Evolutionary conservation across 2,329 filamentous ascomycete genomes (phyloP).

Genomic region (Curvularia spicifera): DNA sequence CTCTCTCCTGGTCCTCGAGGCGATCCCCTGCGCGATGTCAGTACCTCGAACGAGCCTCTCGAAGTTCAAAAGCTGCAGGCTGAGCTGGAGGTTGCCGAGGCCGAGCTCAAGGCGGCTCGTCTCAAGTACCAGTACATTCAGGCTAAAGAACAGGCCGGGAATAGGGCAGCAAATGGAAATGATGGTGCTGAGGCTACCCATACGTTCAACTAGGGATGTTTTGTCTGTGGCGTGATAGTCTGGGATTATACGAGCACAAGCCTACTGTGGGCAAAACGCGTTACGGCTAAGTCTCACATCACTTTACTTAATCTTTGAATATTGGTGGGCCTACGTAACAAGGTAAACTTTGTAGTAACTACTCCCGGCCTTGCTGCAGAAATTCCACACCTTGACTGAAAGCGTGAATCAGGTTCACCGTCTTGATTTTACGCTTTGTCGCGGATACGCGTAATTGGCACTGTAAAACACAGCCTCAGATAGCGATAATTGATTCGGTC

Average conservation of each 20-base stretch:
- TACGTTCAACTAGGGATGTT: slow-evolving; percentile 3
- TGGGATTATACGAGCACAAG: neutral
- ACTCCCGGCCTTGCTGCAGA: neutral
- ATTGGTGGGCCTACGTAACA: neutral
- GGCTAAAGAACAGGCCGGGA: slow-evolving; percentile 27
- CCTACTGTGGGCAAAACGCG: neutral
- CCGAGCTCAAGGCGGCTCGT: slow-evolving; percentile 38
- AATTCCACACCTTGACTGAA: neutral
- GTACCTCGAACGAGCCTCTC: slow-evolving; percentile 26
- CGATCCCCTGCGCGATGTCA: slow-evolving; percentile 10
- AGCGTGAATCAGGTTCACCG: neutral
- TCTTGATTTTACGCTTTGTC: neutral
- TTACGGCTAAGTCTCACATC: neutral
- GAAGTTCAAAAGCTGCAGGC: slow-evolving; percentile 36
- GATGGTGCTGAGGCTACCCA: slow-evolving; percentile 1
- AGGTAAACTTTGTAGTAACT: neutral
- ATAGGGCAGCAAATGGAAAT: slow-evolving; percentile 6
- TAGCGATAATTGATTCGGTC: neutral
- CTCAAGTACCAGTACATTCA: slow-evolving; percentile 32
- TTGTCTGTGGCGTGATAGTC: neutral
- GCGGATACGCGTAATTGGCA: neutral
- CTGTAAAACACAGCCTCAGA: neutral
- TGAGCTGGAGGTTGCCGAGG: slow-evolving; percentile 42
- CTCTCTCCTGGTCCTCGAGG: slow-evolving; percentile 16
- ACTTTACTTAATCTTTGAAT: neutral